A percentile compares a stretch with the other conserved stretches of the same genome.
Conservation (phyloP, 2,329 filamentous ascomycete species). For the Trichoderma lentiforme region DNA sequence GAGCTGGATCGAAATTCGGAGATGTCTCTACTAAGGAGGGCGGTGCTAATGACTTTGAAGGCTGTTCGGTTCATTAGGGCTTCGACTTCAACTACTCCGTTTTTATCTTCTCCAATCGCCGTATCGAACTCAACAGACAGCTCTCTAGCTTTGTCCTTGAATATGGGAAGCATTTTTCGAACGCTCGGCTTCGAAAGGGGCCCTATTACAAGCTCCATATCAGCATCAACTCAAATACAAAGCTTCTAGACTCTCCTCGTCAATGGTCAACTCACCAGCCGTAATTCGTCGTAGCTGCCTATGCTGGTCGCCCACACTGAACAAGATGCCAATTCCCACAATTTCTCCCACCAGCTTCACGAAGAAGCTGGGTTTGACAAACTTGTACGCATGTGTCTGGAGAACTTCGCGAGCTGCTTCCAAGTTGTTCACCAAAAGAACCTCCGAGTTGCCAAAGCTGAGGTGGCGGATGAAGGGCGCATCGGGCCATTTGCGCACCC, state of each 20-base stretch:
- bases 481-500: conserved; percentile 11
- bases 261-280: background rate
- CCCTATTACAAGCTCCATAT: background rate
- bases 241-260: background rate
- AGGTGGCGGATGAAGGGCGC: conserved; percentile 11
- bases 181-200: conserved; percentile 8
- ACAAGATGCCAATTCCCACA: conserved; percentile 5
- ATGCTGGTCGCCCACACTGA: conserved; percentile 12
- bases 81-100: conserved; percentile 12
- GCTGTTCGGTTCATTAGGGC: background rate
- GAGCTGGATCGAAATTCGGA: background rate
- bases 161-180: conserved; percentile 10
- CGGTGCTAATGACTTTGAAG: conserved; percentile 10
- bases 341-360: conserved; percentile 14
- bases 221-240: background rate
- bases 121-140: background rate
- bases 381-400: conserved; percentile 4
- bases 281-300: background rate
- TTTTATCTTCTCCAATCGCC: background rate
- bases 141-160: conserved; percentile 1
- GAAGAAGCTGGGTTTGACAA: conserved; percentile 9
- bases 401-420: conserved; percentile 16
- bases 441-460: conserved; percentile 11
- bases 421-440: conserved; percentile 8
- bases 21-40: conserved; percentile 9